These are phyloP conservation scores for Macadamia tetraphylla DNA, from an alignment of 164 flowering plant species.

Conservation along the genomic window DNA sequence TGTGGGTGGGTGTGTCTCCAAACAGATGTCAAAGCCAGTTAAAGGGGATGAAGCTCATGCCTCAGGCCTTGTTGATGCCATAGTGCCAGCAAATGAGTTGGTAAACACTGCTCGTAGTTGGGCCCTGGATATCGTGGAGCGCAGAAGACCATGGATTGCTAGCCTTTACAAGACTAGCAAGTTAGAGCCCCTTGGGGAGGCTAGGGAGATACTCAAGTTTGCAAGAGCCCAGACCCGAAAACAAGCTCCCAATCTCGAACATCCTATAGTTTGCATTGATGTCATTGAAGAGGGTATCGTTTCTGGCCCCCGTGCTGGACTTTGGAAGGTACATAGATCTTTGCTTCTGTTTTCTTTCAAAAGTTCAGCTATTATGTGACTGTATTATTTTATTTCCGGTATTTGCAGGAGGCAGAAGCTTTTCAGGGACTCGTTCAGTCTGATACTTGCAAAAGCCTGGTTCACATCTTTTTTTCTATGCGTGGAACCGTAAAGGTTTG, in stretches of 20 bases:
- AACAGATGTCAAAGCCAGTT: constrained; percentile 67
- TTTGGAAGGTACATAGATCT: constrained; percentile 45
- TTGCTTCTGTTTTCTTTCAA: neutral
- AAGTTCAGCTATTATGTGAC: neutral
- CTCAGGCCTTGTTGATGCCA: constrained; percentile 78
- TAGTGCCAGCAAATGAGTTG: constrained; percentile 56
- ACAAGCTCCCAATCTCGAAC: constrained; percentile 75
- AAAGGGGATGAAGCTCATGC: constrained; percentile 69
- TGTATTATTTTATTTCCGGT: constrained; percentile 4
- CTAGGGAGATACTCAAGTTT: constrained; percentile 71
- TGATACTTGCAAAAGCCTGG: constrained; percentile 59
- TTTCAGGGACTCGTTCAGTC: constrained; percentile 42
- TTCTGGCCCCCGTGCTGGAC: constrained; percentile 65
- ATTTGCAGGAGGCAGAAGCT: constrained; percentile 53
- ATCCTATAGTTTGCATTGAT: constrained; percentile 69
- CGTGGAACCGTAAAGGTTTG: constrained; percentile 74
- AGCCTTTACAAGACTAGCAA: constrained; percentile 81
- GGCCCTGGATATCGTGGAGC: constrained; percentile 72
- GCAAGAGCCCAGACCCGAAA: constrained; percentile 65
- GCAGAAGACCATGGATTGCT: constrained; percentile 65
- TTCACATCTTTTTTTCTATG: constrained; percentile 64
- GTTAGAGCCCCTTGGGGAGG: constrained; percentile 72
- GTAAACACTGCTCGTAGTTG: constrained; percentile 58
- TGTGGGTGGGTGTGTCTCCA: too few species aligned
- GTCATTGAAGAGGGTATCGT: constrained; percentile 70